Evolutionary conservation across 2,329 filamentous ascomycete species (phyloP), one percentile per base, ranked within the genome.

Genomic region (Arthrobotrys entomopaga): DNA sequence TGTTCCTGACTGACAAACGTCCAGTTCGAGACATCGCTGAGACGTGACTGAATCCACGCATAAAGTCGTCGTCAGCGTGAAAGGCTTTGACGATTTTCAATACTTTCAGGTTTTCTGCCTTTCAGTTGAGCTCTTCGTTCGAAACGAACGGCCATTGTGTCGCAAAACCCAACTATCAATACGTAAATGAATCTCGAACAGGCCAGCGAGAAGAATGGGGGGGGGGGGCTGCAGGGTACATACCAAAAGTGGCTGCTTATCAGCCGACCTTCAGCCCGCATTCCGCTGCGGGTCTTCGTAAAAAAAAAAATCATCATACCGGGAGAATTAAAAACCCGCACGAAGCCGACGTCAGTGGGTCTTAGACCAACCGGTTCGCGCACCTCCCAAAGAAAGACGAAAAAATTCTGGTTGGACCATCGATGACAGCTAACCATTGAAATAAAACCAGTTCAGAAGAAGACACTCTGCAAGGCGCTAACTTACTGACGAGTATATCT

Each of bases 21-120:
- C 69, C 50, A 49, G 63, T 63, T 67, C 57, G 43, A 67, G 70
- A 67, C 70, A 50, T 63, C 19, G 22, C 59, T 29, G 52, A 42
- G 53, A 58, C 57, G 63, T 67, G 70, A 65, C 60, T 57, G 43
- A 34, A 52, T 56, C n/a, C 20, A 42, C 43, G 26, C 50, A 42
- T n/a, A 29, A 56, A 48, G 70, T 61, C 70, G 70, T 74, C 70
- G 70, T 74, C 63, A 74, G 70, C 70, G 52, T 40, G 24, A 43
- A 65, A 22, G 70, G 63, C 63, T 65, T 58, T 56, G 54, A 42
- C 26, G 15, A 11, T 48, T 52, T 19, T 46, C 16, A 46, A 46
- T 34, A 10, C 29, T 8, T 5, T 3, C 3, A 34, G 29, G 29
- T 10, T 34, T 10, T 34, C 10, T 34, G 29, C 29, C 29, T 7